Evolutionary conservation across 805 yeast genomes (phyloP).

Genomic region (Lipomyces sp.): DNA sequence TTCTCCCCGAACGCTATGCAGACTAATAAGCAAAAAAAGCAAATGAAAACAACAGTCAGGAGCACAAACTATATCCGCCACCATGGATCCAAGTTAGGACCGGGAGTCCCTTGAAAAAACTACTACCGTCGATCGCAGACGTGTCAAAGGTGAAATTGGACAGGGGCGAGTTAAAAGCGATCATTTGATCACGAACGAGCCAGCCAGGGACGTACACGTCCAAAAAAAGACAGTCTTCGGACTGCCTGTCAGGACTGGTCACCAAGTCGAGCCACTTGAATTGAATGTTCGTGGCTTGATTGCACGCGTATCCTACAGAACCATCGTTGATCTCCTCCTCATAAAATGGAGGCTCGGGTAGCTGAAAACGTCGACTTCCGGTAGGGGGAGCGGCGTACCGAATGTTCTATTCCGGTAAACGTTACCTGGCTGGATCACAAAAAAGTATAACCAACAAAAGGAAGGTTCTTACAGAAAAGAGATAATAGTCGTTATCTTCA

Average conservation of each 20-base stretch:
- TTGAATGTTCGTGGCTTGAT: slow-evolving; percentile 26
- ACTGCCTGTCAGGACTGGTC: slow-evolving; percentile 8
- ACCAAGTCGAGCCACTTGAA: slow-evolving; percentile 20
- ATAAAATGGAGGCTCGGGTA: slow-evolving; percentile 28
- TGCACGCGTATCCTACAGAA: slow-evolving; percentile 26
- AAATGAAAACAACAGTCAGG: neutral
- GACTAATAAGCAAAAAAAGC: neutral
- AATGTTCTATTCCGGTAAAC: slow-evolving; percentile 23
- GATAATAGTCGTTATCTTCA: slow-evolving; percentile 19
- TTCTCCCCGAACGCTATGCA: slow-evolving; percentile 28
- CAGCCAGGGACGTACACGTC: slow-evolving; percentile 35
- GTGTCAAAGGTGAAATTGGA: neutral
- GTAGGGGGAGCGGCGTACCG: slow-evolving; percentile 37
- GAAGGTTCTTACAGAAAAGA: slow-evolving; percentile 9
- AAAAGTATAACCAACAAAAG: neutral
- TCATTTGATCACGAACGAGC: slow-evolving; percentile 5
- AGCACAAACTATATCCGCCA: slow-evolving; percentile 32
- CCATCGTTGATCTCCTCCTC: slow-evolving; percentile 30
- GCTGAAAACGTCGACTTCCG: slow-evolving; percentile 29
- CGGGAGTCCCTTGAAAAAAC: slow-evolving; percentile 11
- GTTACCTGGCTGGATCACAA: neutral
- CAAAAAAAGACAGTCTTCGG: slow-evolving; percentile 36
- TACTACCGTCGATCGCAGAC: neutral
- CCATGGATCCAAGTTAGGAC: slow-evolving; percentile 37
- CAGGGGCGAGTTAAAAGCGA: neutral